phyloP scores from a whole-genome alignment of 306 rosid genomes.

The Acmispon strigosus region DNA sequence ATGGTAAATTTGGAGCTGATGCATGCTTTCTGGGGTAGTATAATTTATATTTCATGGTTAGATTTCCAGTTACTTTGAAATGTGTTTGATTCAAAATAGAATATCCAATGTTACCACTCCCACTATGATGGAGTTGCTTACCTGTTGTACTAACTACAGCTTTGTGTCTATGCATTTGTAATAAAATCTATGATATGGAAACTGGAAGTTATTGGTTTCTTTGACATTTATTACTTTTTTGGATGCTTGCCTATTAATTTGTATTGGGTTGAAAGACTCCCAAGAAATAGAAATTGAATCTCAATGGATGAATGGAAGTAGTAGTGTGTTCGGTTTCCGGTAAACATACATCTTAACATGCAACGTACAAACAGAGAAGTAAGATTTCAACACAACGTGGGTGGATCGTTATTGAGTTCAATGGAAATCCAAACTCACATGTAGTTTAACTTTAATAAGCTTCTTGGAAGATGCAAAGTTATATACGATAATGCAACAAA shows the following conservation, averaged over 20 bases:
- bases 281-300: not conserved
- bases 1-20: not conserved
- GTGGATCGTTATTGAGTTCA: no score
- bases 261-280: not conserved
- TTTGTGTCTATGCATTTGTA: not conserved
- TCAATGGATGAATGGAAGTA: not conserved
- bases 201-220: slow-evolving; percentile 3
- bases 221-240: not conserved
- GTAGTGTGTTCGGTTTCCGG: no score
- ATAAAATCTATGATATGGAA: not conserved
- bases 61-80: not conserved
- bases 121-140: not conserved
- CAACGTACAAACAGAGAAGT: no score
- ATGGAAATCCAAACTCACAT: no score
- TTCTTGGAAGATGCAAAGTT: slow-evolving; percentile 3
- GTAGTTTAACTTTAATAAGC: slow-evolving; percentile 6
- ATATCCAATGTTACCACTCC: not conserved
- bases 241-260: slow-evolving; percentile 12
- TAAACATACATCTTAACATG: no score
- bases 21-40: not conserved
- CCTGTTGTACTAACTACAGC: not conserved
- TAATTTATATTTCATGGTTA: not conserved
- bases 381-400: no score
- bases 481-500: not conserved
- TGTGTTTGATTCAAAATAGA: not conserved